Evolutionary conservation across 225 moss, liverwort and hornwort genomes (phyloP).

Genomic region (Physcomitrellopsis africana): DNA sequence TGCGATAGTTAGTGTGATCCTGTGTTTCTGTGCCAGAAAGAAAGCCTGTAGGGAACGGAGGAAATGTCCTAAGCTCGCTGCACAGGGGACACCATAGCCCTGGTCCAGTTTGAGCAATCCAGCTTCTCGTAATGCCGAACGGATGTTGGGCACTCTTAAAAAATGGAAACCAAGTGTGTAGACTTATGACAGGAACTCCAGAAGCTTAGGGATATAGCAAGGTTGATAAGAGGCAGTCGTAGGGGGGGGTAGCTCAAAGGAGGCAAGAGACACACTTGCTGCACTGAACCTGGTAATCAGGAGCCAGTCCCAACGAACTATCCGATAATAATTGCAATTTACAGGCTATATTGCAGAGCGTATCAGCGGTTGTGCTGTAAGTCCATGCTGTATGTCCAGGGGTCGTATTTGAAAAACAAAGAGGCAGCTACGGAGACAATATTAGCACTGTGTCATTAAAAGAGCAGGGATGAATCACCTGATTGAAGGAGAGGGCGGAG

Average conservation of each 20-base stretch:
- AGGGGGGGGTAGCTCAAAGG: too few relatives aligned
- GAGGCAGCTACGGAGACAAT: background rate
- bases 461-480: slow-evolving; percentile 24
- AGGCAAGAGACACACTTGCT: too few relatives aligned
- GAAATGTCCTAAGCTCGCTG: background rate
- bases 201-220: background rate
- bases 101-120: background rate
- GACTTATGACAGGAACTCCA: background rate
- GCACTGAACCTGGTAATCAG: too few relatives aligned
- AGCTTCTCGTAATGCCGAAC: background rate
- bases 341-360: too few relatives aligned
- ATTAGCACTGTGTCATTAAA: background rate
- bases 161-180: background rate
- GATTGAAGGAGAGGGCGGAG: slow-evolving; percentile 62
- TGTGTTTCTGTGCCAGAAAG: background rate
- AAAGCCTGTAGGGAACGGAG: background rate
- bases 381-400: too few relatives aligned
- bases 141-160: background rate
- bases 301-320: too few relatives aligned
- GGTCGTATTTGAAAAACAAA: background rate
- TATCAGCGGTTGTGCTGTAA: too few relatives aligned
- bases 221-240: background rate
- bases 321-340: too few relatives aligned
- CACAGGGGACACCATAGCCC: background rate
- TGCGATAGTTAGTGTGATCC: background rate